Percentiles rank a stretch among this genome's conserved stretches.
These are phyloP conservation scores for Epichloe sp. DNA, from an alignment of 2,329 filamentous ascomycete genomes.

Conservation along the genomic window DNA sequence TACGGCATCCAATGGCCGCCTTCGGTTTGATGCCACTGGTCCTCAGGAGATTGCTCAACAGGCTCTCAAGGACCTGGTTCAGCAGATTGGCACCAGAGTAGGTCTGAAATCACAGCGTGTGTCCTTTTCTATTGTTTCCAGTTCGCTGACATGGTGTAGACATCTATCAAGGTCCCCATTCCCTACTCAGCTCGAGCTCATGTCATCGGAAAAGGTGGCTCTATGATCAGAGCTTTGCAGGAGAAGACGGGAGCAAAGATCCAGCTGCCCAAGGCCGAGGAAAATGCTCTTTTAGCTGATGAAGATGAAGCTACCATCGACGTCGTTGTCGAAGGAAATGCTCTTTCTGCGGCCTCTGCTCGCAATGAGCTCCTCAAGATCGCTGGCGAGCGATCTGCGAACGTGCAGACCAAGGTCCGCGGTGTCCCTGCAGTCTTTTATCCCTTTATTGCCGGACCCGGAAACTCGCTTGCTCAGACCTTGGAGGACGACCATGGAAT, in stretches of 20 bases:
- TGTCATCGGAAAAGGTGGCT: slow-evolving; percentile 86
- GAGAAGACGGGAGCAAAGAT: slow-evolving; percentile 83
- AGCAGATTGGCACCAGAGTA: slow-evolving; percentile 78
- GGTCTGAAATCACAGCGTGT: slow-evolving; percentile 12
- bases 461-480: slow-evolving; percentile 52
- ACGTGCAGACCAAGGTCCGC: slow-evolving; percentile 67
- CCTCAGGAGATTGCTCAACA: slow-evolving; percentile 73
- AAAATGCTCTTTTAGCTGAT: slow-evolving; percentile 41
- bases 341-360: slow-evolving; percentile 73
- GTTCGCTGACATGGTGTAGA: slow-evolving; percentile 17
- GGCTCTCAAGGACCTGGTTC: slow-evolving; percentile 78
- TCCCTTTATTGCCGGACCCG: slow-evolving; percentile 79
- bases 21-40: slow-evolving; percentile 76
- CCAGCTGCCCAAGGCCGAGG: slow-evolving; percentile 73
- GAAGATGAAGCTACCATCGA: slow-evolving; percentile 79
- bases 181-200: slow-evolving; percentile 73
- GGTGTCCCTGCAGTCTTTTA: slow-evolving; percentile 86
- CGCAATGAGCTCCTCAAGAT: slow-evolving; percentile 76
- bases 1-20: slow-evolving; percentile 54
- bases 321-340: slow-evolving; percentile 82
- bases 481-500: slow-evolving; percentile 69
- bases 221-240: slow-evolving; percentile 80
- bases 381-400: slow-evolving; percentile 72
- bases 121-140: not conserved
- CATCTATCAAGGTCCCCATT: slow-evolving; percentile 60